Evolutionary conservation across 2,329 filamentous ascomycete species (phyloP).

Genomic region (Fusarium chaquense): DNA sequence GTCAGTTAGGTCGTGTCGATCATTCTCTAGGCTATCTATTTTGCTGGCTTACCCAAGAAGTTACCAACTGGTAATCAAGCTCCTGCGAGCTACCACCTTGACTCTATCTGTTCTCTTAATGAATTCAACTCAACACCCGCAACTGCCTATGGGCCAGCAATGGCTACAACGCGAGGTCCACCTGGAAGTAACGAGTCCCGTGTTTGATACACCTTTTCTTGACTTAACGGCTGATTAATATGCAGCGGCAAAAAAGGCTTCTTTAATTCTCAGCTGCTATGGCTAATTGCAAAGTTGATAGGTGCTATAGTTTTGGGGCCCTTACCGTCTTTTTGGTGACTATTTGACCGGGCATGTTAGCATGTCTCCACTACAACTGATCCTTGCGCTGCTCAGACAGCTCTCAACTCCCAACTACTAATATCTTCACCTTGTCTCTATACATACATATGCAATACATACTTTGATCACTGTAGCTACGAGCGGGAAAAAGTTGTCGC

Average conservation of each 20-base stretch:
- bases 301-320: neutral
- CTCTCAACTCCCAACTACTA: conserved; percentile 3
- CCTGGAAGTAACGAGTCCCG: neutral
- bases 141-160: neutral
- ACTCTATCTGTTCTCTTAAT: neutral
- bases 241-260: neutral
- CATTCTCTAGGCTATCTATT: neutral
- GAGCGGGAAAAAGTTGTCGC: neutral
- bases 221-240: neutral
- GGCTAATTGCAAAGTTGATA: neutral
- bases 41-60: neutral
- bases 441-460: neutral
- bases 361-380: neutral
- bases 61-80: neutral
- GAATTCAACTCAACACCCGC: neutral
- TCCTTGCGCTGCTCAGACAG: neutral
- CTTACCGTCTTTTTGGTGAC: conserved; percentile 12
- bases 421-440: conserved; percentile 11
- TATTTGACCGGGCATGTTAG: neutral
- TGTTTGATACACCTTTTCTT: neutral
- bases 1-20: conserved; percentile 26
- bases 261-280: neutral
- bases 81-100: neutral
- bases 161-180: neutral
- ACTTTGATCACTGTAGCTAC: neutral